These are phyloP conservation scores for Entelexis sorbosivorans DNA, from an alignment of 1,139 yeast species.

Conservation along the genomic window DNA sequence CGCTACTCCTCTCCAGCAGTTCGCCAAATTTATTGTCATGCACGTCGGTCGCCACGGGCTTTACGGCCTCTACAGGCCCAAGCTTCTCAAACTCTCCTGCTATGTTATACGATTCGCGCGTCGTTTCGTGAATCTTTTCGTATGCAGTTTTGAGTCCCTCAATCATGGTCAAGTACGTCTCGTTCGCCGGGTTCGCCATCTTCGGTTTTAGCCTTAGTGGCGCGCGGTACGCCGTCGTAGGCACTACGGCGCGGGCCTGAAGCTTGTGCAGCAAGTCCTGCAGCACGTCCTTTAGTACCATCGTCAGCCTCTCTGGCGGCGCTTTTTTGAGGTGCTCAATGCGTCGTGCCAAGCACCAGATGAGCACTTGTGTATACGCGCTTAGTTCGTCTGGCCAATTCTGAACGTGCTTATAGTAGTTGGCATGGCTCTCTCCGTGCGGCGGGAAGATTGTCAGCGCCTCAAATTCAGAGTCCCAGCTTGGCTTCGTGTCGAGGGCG, in stretches of 20 bases:
- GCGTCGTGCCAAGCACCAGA: constrained; percentile 17
- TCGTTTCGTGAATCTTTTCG: neutral
- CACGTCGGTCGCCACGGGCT: neutral
- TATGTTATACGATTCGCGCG: neutral
- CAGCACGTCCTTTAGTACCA: constrained; percentile 2
- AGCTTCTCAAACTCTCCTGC: neutral
- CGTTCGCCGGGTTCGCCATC: constrained; percentile 10
- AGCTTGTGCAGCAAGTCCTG: constrained; percentile 3
- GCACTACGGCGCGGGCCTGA: neutral
- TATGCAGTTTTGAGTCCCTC: neutral
- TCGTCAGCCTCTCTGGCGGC: constrained; percentile 3
- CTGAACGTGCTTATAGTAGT: constrained; percentile 6
- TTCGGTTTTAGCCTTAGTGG: constrained; percentile 5
- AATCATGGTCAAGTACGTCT: neutral
- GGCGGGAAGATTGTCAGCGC: constrained; percentile 1
- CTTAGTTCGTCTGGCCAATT: neutral
- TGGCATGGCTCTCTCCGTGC: constrained; percentile 1
- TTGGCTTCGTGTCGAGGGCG: neutral
- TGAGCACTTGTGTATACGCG: constrained; percentile 16
- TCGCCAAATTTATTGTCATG: neutral
- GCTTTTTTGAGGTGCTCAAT: constrained; percentile 6
- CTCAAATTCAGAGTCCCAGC: neutral
- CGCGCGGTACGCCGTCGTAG: neutral
- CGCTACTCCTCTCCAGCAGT: neutral
- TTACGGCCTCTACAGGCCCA: neutral